Conservation (phyloP, 352 stramenopile species). For the Phytophthora sp. region DNA sequence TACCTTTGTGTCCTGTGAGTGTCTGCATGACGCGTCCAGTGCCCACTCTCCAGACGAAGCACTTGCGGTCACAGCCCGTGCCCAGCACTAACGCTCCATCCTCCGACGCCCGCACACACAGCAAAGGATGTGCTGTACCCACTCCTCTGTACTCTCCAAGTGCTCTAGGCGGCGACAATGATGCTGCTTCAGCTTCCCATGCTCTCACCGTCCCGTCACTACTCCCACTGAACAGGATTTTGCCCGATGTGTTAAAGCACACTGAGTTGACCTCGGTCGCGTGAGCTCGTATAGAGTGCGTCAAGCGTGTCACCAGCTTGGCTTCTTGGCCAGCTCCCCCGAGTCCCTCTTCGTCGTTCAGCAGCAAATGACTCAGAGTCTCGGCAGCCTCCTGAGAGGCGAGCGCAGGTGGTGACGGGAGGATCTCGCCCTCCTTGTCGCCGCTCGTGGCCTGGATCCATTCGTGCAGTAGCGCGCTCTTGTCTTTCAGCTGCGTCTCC, state of each 20-base stretch:
- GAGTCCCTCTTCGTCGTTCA: slow-evolving; percentile 28
- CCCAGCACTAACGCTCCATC: slow-evolving; percentile 80
- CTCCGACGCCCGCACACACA: slow-evolving; percentile 81
- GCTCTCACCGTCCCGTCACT: slow-evolving; percentile 84
- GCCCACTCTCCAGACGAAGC: slow-evolving; percentile 84
- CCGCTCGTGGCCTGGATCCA: slow-evolving; percentile 59
- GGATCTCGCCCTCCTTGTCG: slow-evolving; percentile 4
- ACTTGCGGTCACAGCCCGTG: slow-evolving; percentile 85
- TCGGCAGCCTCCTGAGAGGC: slow-evolving; percentile 58
- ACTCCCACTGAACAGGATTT: slow-evolving; percentile 83
- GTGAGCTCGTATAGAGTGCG: slow-evolving; percentile 74
- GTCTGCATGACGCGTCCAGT: slow-evolving; percentile 85
- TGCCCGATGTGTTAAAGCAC: slow-evolving; percentile 83
- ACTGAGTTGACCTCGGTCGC: slow-evolving; percentile 87
- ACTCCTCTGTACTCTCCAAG: slow-evolving; percentile 82
- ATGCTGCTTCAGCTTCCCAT: slow-evolving; percentile 65
- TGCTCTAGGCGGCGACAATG: slow-evolving; percentile 26
- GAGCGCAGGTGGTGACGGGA: slow-evolving; percentile 27
- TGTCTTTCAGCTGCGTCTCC: slow-evolving; percentile 62
- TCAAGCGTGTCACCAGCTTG: slow-evolving; percentile 46
- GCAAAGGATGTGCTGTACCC: slow-evolving; percentile 79
- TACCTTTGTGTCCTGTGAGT: slow-evolving; percentile 84
- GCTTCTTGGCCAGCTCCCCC: slow-evolving; percentile 25
- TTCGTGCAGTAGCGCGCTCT: slow-evolving; percentile 66
- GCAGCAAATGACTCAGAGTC: slow-evolving; percentile 47